Base-by-base conservation (phyloP, 768 basidiomycete species). In the Vararia minispora region DNA sequence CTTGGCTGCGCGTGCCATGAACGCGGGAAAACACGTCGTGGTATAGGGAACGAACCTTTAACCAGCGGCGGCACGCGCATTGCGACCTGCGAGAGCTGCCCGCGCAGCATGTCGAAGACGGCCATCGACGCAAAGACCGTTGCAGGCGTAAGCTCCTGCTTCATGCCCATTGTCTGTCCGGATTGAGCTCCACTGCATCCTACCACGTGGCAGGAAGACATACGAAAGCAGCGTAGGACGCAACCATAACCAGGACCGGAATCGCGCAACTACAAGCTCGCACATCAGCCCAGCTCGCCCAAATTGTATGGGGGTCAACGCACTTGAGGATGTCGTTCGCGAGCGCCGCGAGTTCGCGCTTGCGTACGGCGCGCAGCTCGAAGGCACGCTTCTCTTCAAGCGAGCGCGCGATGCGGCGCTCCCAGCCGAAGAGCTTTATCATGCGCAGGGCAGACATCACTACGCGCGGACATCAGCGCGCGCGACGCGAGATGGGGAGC, bases 401-500 rank as follows among this genome's bases (percentile, higher is more conserved):
- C n/a, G 39, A 40, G 14, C 16, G 63, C 12, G 62, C 40, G 33
- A 66, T 64, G 44, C 66, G 67, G 9, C 61, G 58, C 49, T 77
- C 68, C 69, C 81, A 71, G 6, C 67, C 81, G 47, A 85, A 82
- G 28, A 83, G 58, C 55, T 73, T 72, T 54, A 71, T 53, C 62
- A 71, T 69, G 13, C 69, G 61, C 5, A 71, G 41, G 42, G 63
- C 55, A 14, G 49, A 47, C 41, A 65, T 48, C 11, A 52, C n/a
- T n/a, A n/a, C n/a, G n/a, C n/a, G n/a, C n/a, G n/a, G n/a, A n/a
- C n/a, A n/a, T n/a, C n/a, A n/a, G n/a, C n/a, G n/a, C n/a, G n/a
- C n/a, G n/a, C n/a, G n/a, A n/a, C n/a, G n/a, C n/a, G n/a, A n/a
- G n/a, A n/a, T n/a, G n/a, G n/a, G n/a, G n/a, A n/a, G n/a, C n/a